Evolutionary conservation across 768 basidiomycete genomes (phyloP), one percentile per base, ranked within the genome.

Genomic region (Lyophyllum shimeji): DNA sequence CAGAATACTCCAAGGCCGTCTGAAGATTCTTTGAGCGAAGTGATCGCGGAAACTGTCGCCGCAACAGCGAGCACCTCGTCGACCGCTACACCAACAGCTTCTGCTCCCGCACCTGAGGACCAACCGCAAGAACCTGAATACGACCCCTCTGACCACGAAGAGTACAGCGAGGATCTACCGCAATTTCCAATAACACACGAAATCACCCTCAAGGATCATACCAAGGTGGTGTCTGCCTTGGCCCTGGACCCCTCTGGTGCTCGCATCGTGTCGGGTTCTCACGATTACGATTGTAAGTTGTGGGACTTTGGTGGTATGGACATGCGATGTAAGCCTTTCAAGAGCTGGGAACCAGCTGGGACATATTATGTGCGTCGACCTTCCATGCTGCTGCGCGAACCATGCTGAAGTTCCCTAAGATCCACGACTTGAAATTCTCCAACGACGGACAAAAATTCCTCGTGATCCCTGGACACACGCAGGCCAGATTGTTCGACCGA

Each of bases 291-390:
- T 71, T 87, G 90, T 72, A 98, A 98, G 74, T 72, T 99, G 52
- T 99, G 96, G 95, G 97, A 99, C 72, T 98, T 98, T 72, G 96
- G 96, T 63, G 97, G 97, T 15, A 99, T 99, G 97, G 90, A 92
- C 66, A 76, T 80, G 59, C 76, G 85, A 60, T 86, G 88, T 71
- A 93, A 93, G 71, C 95, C 97, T 15, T 98, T 99, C 83, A 91
- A 95, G 75, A 91, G 84, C 62, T 98, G 91, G 86, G 97, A 99
- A 69, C 91, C 95, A 58, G 87, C 90, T 56, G 94, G 92, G 60
- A 92, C 87, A 64, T 97, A 97, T 72, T 87, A 95, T 73, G 94
- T 95, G 60, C 54, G 81, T 74, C 71, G 68, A 57, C 45, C 50
- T 39, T 56, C 37, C 42, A 25, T 12, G 7, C 45, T 23, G 12